Base-by-base conservation (phyloP, 805 yeast species). In the Cyberlindnera meyerae region DNA sequence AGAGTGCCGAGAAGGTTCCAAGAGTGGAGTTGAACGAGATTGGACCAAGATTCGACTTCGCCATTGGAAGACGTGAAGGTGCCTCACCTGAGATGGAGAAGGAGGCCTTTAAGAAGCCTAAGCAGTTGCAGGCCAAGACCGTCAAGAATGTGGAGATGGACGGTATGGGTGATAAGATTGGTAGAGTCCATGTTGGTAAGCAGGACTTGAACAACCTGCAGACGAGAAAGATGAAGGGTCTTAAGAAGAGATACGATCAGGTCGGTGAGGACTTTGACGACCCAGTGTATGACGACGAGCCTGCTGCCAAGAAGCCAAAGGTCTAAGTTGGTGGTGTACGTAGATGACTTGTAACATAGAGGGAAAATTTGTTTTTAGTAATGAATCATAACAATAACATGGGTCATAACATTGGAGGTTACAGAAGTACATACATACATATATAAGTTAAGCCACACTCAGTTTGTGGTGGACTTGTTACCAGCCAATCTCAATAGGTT, bases 191-290 rank as follows among this genome's bases (percentile, higher is more conserved):
- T 60, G 83, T 93, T 63, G 97, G 96, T 65, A 80, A 80, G 61
- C 98, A 93, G 70, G 97, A 93, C 61, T 70, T 93, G 61, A 71
- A 75, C 57, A 81, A 81, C 61, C 63, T 93, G 59, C 98, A 93
- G 67, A 90, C 98, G 6, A 79, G 98, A 66, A 93, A 93, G 78
- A 87, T 93, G 96, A 93, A 93, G 73, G 98, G 98, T 61, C 72
- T 93, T 57, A 93, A 93, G 68, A 72, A 84, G 38, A 77, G 75
- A 60, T 89, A 73, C 52, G 96, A 89, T 59, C 96, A 86, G 63
- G 65, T 61, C 14, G 66, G 60, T 30, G 71, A 63, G 20, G 77
- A 74, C 28, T 41, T 41, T 30, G 81, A 71, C 34, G 77, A 68
- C 31, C 77, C 68, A 28, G 74, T 67, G 4, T 66, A 64, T 29